phyloP scores from a whole-genome alignment of 164 flowering plant species.

The Sedum album region DNA sequence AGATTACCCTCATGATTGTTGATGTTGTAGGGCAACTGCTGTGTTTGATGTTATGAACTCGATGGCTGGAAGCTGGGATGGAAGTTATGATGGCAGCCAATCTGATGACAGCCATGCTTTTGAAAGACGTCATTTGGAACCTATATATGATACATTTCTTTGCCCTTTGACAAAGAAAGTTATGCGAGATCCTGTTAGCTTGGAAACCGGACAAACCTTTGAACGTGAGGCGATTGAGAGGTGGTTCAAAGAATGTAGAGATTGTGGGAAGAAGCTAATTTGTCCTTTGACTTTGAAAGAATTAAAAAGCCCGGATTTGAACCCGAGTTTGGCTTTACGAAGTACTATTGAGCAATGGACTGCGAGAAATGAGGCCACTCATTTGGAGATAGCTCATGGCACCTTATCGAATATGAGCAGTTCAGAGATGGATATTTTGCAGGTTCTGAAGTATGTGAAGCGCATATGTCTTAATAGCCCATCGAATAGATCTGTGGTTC shows the following conservation, averaged over 20 bases:
- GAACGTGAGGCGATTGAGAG: conserved; percentile 89
- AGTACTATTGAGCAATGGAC: conserved; percentile 92
- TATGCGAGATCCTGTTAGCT: conserved; percentile 82
- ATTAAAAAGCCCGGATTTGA: conserved; percentile 61
- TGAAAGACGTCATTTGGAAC: conserved; percentile 70
- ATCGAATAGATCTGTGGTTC: conserved; percentile 51
- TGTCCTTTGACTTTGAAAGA: conserved; percentile 80
- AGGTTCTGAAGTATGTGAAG: conserved; percentile 56
- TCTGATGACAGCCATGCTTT: conserved; percentile 67
- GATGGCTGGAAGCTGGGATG: conserved; percentile 76
- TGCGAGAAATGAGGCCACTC: conserved; percentile 79
- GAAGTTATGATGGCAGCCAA: conserved; percentile 50
- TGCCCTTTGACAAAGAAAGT: conserved; percentile 92
- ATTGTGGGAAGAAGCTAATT: conserved; percentile 57
- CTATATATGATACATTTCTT: conserved; percentile 79
- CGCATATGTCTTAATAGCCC: conserved; percentile 47
- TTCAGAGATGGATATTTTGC: conserved; percentile 52
- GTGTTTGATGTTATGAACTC: neutral
- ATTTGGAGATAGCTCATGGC: conserved; percentile 71
- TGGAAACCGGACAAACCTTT: conserved; percentile 87
- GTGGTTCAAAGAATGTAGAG: conserved; percentile 85
- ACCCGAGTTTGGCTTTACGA: conserved; percentile 79
- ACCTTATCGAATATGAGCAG: conserved; percentile 34
- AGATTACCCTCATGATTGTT: too few species aligned
- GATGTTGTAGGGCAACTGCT: neutral